Evolutionary conservation across 306 rosid genomes (phyloP).

Genomic region (Herpetospermum pedunculosum): DNA sequence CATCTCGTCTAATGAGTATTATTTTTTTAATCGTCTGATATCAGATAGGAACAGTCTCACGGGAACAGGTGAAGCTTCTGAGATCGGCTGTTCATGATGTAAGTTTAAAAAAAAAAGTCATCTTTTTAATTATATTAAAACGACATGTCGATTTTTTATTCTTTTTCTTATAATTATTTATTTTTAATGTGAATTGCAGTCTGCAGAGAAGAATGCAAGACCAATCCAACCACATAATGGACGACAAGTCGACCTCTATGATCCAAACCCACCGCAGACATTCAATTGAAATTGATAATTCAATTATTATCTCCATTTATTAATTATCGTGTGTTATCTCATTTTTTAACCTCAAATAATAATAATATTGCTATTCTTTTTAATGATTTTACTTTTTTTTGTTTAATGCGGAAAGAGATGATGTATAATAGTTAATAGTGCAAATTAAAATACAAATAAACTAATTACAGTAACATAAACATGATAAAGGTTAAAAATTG

Average conservation of each 20-base stretch:
- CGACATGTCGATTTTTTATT: background rate
- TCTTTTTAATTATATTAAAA: background rate
- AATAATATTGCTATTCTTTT: background rate
- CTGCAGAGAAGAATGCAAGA: conserved; percentile 24
- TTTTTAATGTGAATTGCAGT: conserved; percentile 5
- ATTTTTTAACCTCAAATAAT: background rate
- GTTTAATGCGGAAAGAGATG: background rate
- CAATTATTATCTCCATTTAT: background rate
- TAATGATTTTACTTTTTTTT: too few relatives aligned
- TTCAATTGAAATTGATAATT: background rate
- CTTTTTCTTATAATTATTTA: background rate
- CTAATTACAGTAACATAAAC: too few relatives aligned
- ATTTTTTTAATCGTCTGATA: background rate
- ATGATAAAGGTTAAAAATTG: too few relatives aligned
- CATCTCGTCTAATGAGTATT: too few relatives aligned
- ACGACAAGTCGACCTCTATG: conserved; percentile 7
- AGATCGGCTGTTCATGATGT: conserved; percentile 49
- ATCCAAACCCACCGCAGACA: background rate
- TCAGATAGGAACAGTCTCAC: conserved; percentile 34
- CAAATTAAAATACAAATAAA: too few relatives aligned
- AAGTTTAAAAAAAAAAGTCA: too few relatives aligned
- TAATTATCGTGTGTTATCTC: background rate
- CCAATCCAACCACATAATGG: conserved; percentile 20
- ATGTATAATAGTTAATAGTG: too few relatives aligned
- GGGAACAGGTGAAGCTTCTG: conserved; percentile 28